Evolutionary conservation across 306 rosid genomes (phyloP).

Genomic region (Erythrophleum fordii): DNA sequence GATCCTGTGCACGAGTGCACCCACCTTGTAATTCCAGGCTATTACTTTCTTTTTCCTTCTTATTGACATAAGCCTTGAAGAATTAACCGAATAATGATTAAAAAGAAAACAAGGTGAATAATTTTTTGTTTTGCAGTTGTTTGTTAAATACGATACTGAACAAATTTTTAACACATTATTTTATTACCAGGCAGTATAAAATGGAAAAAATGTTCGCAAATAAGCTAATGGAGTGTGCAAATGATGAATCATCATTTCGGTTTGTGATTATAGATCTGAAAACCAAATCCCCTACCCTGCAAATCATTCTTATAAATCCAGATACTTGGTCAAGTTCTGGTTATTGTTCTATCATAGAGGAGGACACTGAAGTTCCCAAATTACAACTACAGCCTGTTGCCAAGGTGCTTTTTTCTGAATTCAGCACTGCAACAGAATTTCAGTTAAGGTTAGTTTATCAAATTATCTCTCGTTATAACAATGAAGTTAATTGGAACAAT

Average conservation of each 20-base stretch:
- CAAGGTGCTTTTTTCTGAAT: slow-evolving; percentile 77
- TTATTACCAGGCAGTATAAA: slow-evolving; percentile 64
- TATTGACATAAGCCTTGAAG: background rate
- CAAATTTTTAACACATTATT: slow-evolving; percentile 24
- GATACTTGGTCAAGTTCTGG: slow-evolving; percentile 78
- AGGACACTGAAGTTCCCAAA: slow-evolving; percentile 47
- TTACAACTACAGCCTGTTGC: slow-evolving; percentile 64
- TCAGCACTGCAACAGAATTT: slow-evolving; percentile 51
- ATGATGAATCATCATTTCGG: slow-evolving; percentile 83
- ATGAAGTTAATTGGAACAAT: slow-evolving; percentile 7
- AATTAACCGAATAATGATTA: background rate
- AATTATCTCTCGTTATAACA: slow-evolving; percentile 16
- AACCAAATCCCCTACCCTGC: slow-evolving; percentile 65
- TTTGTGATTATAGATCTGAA: slow-evolving; percentile 76
- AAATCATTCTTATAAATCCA: slow-evolving; percentile 72
- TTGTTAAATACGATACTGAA: slow-evolving; percentile 24
- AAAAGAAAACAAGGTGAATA: background rate
- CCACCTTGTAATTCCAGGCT: slow-evolving; percentile 4
- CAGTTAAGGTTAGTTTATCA: slow-evolving; percentile 62
- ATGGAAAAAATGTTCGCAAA: slow-evolving; percentile 77
- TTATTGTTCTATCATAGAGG: slow-evolving; percentile 49
- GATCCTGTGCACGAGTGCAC: slow-evolving; percentile 2
- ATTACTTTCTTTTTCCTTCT: background rate
- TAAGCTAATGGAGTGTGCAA: slow-evolving; percentile 77
- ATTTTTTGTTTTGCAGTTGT: slow-evolving; percentile 28